Percentiles rank a stretch among this genome's conserved stretches.
phyloP scores from a whole-genome alignment of 352 stramenopile species.

The Phytopythium sindhum region DNA sequence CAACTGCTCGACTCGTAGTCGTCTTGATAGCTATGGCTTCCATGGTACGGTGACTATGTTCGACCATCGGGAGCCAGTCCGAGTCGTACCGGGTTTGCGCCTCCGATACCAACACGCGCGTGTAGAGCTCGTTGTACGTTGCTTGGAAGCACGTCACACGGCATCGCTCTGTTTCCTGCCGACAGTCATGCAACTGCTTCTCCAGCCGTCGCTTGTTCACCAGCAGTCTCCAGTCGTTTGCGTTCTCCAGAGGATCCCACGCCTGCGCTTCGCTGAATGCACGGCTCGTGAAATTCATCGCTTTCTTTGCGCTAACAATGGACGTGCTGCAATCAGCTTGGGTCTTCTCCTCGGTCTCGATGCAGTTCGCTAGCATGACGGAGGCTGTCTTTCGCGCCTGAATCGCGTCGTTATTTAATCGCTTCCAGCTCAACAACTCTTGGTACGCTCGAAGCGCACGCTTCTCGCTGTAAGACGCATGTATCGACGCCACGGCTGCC shows the following conservation, averaged over 20 bases:
- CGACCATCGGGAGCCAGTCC: constrained; percentile 22
- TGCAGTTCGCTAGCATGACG: constrained; percentile 22
- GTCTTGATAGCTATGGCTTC: constrained; percentile 27
- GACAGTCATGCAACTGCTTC: constrained; percentile 31
- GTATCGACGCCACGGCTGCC: constrained; percentile 13
- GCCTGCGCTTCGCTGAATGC: constrained; percentile 60
- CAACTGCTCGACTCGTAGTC: constrained; percentile 15
- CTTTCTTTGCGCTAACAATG: constrained; percentile 33
- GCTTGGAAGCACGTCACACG: constrained; percentile 61
- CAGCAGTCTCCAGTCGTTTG: constrained; percentile 69
- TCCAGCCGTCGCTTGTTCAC: constrained; percentile 56
- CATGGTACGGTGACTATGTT: constrained; percentile 17
- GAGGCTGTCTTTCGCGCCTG: constrained; percentile 32
- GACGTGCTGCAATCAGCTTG: constrained; percentile 21
- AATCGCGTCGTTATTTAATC: constrained; percentile 33
- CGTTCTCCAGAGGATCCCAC: constrained; percentile 80
- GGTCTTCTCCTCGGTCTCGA: constrained; percentile 15
- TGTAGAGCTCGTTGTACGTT: constrained; percentile 51
- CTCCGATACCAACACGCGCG: constrained; percentile 21
- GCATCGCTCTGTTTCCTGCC: constrained; percentile 37
- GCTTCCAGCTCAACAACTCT: constrained; percentile 34
- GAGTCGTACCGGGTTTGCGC: constrained; percentile 36
- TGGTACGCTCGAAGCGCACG: constrained; percentile 16
- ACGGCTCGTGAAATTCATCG: constrained; percentile 50
- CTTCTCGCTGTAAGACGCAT: constrained; percentile 21